Percentiles rank a stretch among this genome's conserved stretches.
These are phyloP conservation scores for Claviceps maximensis DNA, from an alignment of 2,329 filamentous ascomycete species.

Conservation along the genomic window DNA sequence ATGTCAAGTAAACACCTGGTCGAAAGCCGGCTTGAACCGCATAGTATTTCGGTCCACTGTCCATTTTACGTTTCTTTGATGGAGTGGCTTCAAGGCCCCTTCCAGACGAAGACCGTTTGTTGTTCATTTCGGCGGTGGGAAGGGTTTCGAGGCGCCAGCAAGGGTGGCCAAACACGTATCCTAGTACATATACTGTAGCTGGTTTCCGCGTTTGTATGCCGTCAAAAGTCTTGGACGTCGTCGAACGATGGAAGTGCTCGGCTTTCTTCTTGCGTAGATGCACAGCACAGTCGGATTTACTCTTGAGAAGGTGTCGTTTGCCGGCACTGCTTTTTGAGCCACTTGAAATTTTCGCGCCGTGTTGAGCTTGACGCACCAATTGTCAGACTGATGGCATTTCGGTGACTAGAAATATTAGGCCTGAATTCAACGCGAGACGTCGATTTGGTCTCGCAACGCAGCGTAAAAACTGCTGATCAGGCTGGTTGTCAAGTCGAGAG, in stretches of 20 bases:
- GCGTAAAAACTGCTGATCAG: neutral
- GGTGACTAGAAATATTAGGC: neutral
- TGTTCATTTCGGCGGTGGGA: conserved; percentile 15
- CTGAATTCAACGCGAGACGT: neutral
- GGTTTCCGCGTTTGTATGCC: neutral
- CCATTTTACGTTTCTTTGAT: conserved; percentile 36
- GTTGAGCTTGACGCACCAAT: conserved; percentile 11
- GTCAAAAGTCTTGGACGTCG: neutral
- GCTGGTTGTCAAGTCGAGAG: neutral
- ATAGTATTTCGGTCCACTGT: conserved; percentile 44
- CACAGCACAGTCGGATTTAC: neutral
- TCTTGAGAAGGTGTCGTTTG: neutral
- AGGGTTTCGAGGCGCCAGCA: neutral
- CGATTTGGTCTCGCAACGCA: neutral
- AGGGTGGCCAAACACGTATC: conserved; percentile 10
- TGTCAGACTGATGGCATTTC: conserved; percentile 18
- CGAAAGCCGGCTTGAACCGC: conserved; percentile 43
- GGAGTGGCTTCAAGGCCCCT: conserved; percentile 8
- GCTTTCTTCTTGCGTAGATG: neutral
- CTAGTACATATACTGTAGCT: neutral
- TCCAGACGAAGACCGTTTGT: conserved; percentile 16
- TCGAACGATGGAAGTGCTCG: neutral
- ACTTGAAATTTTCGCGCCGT: conserved; percentile 13
- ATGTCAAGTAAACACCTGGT: conserved; percentile 49
- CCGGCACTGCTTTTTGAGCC: conserved; percentile 8